A percentile compares a stretch with the other conserved stretches of the same genome.
phyloP scores from a whole-genome alignment of 352 stramenopile genomes.

The Pythium oligandrum region DNA sequence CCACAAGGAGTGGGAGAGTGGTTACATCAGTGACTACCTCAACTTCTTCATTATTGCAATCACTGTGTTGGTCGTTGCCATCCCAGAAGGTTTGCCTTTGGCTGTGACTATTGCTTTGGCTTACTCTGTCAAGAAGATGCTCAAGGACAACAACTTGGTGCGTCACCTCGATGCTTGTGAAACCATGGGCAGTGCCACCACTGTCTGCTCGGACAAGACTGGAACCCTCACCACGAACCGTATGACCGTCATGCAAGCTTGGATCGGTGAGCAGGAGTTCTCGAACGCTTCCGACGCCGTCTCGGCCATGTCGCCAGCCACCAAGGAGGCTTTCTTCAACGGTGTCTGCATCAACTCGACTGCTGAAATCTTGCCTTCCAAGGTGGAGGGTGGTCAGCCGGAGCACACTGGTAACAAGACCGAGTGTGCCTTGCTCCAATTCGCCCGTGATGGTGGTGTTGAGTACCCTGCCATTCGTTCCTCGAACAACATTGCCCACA shows the following conservation, averaged over 20 bases:
- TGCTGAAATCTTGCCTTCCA: constrained; percentile 17
- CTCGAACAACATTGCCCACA: neutral
- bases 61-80: constrained; percentile 75
- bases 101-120: constrained; percentile 88
- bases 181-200: constrained; percentile 88
- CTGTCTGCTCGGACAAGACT: constrained; percentile 95
- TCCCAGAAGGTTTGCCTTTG: constrained; percentile 88
- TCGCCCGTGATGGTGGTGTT: too few relatives aligned
- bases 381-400: constrained; percentile 3
- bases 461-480: neutral
- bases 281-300: too few relatives aligned
- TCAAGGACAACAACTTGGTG: constrained; percentile 95
- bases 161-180: constrained; percentile 95
- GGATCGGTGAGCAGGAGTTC: constrained; percentile 11
- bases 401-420: neutral
- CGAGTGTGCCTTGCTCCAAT: neutral
- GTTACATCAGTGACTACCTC: constrained; percentile 44
- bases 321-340: neutral
- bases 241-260: constrained; percentile 85
- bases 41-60: constrained; percentile 88
- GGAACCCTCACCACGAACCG: constrained; percentile 92
- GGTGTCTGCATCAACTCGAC: constrained; percentile 19
- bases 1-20: constrained; percentile 27
- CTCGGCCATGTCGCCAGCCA: neutral
- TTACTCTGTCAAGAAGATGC: constrained; percentile 93